These are phyloP conservation scores for Phoma sp. DNA, from an alignment of 2,329 filamentous ascomycete species.

Conservation along the genomic window DNA sequence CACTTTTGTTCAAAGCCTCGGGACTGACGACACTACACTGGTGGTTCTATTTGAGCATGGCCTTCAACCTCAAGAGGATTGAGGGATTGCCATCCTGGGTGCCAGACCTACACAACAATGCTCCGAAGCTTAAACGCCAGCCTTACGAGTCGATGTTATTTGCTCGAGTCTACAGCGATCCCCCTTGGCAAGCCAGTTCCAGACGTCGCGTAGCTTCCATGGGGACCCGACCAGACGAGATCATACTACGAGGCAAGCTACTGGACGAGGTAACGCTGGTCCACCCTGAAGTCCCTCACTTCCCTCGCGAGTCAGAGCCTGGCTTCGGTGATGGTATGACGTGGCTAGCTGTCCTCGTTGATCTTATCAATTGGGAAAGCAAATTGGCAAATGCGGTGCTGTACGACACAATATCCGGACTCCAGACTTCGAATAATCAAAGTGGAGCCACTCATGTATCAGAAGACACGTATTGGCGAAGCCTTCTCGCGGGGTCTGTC, in stretches of 20 bases:
- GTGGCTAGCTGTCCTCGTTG: not conserved
- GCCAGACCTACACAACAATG: constrained; percentile 2
- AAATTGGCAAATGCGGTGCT: not conserved
- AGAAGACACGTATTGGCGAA: constrained; percentile 4
- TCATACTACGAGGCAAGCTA: constrained; percentile 2
- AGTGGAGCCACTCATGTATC: not conserved
- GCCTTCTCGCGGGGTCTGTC: not conserved
- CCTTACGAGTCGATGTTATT: constrained; percentile 1
- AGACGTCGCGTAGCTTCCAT: not conserved
- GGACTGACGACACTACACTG: not conserved
- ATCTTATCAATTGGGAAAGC: not conserved
- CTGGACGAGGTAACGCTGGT: not conserved
- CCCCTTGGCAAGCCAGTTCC: constrained; percentile 4
- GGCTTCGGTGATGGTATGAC: not conserved
- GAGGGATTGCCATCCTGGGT: constrained; percentile 7
- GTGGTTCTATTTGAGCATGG: constrained; percentile 7
- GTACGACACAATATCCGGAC: not conserved
- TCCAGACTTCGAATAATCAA: not conserved
- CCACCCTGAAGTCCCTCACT: not conserved
- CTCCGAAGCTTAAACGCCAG: not conserved
- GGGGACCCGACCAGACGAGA: not conserved
- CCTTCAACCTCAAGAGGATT: constrained; percentile 7
- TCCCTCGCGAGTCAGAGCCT: not conserved
- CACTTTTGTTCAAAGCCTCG: not conserved
- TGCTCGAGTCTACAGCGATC: not conserved